Evolutionary conservation across 495 filamentous ascomycete species (phyloP).

Genomic region (Penicillium arizonense): DNA sequence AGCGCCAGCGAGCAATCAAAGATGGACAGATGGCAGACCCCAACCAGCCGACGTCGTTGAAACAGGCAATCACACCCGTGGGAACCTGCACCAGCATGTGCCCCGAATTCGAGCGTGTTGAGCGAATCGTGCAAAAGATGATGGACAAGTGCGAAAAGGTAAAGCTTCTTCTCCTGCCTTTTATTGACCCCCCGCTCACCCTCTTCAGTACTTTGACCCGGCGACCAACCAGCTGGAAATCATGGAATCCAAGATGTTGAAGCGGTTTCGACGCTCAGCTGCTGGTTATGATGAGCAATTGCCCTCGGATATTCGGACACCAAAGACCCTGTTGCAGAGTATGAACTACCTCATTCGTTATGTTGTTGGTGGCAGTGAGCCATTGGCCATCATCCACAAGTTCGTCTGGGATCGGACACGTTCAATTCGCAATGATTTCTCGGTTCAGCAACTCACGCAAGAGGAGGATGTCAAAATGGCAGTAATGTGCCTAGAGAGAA

Average conservation of each 20-base stretch:
- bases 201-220: slow-evolving; percentile 36
- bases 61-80: slow-evolving; percentile 81
- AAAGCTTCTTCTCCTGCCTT: neutral
- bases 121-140: slow-evolving; percentile 69
- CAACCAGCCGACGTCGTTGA: slow-evolving; percentile 73
- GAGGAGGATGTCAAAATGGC: slow-evolving; percentile 63
- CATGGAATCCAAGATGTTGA: slow-evolving; percentile 67
- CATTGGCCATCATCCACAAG: slow-evolving; percentile 69
- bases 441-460: slow-evolving; percentile 75
- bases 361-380: slow-evolving; percentile 62
- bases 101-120: slow-evolving; percentile 81
- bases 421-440: slow-evolving; percentile 91
- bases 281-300: slow-evolving; percentile 90
- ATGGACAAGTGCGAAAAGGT: slow-evolving; percentile 63
- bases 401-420: slow-evolving; percentile 95
- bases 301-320: slow-evolving; percentile 87
- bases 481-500: slow-evolving; percentile 82
- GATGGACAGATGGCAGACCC: slow-evolving; percentile 85
- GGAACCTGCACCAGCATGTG: slow-evolving; percentile 95
- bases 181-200: slow-evolving; percentile 5
- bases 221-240: slow-evolving; percentile 33
- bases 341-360: slow-evolving; percentile 80
- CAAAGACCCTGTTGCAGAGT: slow-evolving; percentile 68
- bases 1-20: slow-evolving; percentile 67
- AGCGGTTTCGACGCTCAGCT: slow-evolving; percentile 84